These are phyloP conservation scores for Boechera stricta DNA, from an alignment of 345 rosid species.

Conservation along the genomic window DNA sequence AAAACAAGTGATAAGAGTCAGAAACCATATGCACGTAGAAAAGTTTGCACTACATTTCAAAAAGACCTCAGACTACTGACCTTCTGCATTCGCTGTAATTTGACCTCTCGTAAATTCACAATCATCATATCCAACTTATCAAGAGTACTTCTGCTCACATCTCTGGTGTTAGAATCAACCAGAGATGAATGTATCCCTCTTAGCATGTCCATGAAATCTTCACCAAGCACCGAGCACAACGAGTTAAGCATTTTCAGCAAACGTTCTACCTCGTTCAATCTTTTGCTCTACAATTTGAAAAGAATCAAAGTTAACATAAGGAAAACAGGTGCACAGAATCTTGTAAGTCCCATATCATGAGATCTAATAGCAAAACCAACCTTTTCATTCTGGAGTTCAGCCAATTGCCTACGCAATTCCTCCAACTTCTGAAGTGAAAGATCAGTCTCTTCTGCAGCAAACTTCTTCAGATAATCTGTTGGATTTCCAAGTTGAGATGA, in stretches of 20 bases:
- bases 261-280: conserved; percentile 54
- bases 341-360: neutral
- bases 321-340: neutral
- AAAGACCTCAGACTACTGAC: conserved; percentile 42
- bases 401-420: conserved; percentile 51
- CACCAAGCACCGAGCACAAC: conserved; percentile 65
- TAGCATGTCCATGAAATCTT: conserved; percentile 54
- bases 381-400: conserved; percentile 65
- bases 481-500: conserved; percentile 58
- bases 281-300: conserved; percentile 50
- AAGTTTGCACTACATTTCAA: neutral
- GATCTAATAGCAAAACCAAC: conserved; percentile 35
- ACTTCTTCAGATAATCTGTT: conserved; percentile 39
- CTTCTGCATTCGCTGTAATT: conserved; percentile 65
- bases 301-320: neutral
- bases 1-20: conserved; percentile 21
- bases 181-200: conserved; percentile 56
- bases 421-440: conserved; percentile 61
- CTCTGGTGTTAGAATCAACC: conserved; percentile 49
- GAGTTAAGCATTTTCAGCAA: conserved; percentile 51
- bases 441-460: conserved; percentile 55
- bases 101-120: conserved; percentile 53
- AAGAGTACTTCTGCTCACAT: conserved; percentile 55
- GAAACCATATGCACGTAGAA: conserved; percentile 21
- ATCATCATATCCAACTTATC: conserved; percentile 56